Conservation (phyloP, 257 asterid species). For the Prunella vulgaris region DNA sequence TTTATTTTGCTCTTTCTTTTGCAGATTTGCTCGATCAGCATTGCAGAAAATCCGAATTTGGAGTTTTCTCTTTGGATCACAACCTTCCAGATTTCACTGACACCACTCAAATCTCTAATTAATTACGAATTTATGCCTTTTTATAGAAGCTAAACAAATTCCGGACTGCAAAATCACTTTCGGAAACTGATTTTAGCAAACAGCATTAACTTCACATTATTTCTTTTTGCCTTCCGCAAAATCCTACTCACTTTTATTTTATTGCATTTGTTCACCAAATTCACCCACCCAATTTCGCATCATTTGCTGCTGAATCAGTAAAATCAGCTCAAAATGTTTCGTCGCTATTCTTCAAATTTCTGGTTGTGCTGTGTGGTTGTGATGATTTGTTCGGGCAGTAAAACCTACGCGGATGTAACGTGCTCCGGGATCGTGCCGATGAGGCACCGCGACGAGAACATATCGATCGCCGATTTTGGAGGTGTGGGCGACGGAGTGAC, state of each 20-base stretch:
- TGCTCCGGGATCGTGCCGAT: conserved; percentile 83
- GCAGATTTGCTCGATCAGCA: not conserved
- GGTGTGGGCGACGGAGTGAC: conserved; percentile 88
- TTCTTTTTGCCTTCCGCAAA: not conserved
- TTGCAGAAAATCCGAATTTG: conserved; percentile 28
- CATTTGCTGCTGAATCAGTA: not conserved
- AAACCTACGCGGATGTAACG: conserved; percentile 25
- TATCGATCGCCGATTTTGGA: conserved; percentile 73
- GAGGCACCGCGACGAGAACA: conserved; percentile 55
- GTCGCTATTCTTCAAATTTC: conserved; percentile 3
- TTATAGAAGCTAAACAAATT: not conserved
- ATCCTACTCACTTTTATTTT: too few relatives aligned
- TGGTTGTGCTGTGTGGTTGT: conserved; percentile 24
- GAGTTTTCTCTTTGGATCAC: conserved; percentile 48
- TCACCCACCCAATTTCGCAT: not conserved
- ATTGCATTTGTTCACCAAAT: conserved; percentile 22
- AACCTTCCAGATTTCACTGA: conserved; percentile 24
- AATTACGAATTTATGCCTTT: not conserved
- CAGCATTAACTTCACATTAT: not conserved
- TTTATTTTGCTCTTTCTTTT: not conserved
- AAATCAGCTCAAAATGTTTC: conserved; percentile 35
- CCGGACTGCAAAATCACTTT: not conserved
- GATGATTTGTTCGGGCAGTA: conserved; percentile 18
- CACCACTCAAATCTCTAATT: not conserved
- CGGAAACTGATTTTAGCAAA: conserved; percentile 2